phyloP scores from a whole-genome alignment of 192 early-diverging fungal genomes.

The Jimgerdemannia flammicorona region DNA sequence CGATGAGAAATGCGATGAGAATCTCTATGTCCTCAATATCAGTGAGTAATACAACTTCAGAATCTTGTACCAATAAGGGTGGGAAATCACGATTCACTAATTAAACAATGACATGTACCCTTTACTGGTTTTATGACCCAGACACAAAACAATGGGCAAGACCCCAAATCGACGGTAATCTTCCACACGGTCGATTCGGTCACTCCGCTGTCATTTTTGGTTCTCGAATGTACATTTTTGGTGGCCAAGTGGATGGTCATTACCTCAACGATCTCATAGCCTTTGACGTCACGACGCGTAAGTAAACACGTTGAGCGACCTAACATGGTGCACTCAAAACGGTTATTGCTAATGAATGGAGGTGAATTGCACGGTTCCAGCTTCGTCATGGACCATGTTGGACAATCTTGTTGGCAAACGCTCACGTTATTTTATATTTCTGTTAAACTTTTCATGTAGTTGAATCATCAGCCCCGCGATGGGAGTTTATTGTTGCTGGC shows the following conservation, averaged over 20 bases:
- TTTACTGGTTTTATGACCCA: conserved; percentile 6
- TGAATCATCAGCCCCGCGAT: background rate
- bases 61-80: background rate
- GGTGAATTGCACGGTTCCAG: too few species aligned
- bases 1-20: conserved; percentile 28
- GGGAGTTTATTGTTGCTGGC: conserved; percentile 8
- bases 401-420: background rate
- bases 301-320: conserved; percentile 6
- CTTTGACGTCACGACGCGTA: conserved; percentile 46
- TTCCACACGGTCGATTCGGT: conserved; percentile 40
- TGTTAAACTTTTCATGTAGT: background rate
- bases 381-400: background rate
- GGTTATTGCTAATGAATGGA: too few species aligned
- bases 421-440: background rate
- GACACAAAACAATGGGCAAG: conserved; percentile 42
- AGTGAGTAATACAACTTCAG: conserved; percentile 19
- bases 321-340: background rate
- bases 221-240: conserved; percentile 46
- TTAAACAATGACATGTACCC: background rate
- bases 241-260: conserved; percentile 37
- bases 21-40: conserved; percentile 35
- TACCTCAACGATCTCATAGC: conserved; percentile 45
- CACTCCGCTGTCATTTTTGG: conserved; percentile 43
- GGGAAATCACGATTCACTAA: background rate
- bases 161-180: conserved; percentile 31